These are phyloP conservation scores for Beauveria varroae DNA, from an alignment of 2,329 filamentous ascomycete species.

Conservation along the genomic window DNA sequence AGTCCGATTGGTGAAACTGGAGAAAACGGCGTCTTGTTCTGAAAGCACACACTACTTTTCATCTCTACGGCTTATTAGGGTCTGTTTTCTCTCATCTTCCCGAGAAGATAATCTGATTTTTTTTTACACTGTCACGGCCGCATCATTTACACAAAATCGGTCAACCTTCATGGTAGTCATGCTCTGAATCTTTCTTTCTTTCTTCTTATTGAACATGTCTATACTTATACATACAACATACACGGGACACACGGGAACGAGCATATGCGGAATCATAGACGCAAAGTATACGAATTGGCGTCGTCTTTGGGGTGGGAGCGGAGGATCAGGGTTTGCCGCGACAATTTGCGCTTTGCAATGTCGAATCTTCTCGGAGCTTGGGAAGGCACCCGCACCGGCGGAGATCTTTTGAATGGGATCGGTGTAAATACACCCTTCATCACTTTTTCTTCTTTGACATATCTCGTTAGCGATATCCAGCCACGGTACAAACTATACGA, in stretches of 20 bases:
- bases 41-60: not conserved
- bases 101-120: not conserved
- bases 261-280: not conserved
- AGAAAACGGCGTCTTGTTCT: not conserved
- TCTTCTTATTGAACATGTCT: constrained; percentile 1
- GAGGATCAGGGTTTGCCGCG: not conserved
- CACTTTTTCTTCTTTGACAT: not conserved
- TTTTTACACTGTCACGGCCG: not conserved
- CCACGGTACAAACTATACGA: not conserved
- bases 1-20: not conserved
- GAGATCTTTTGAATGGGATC: not conserved
- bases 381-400: not conserved
- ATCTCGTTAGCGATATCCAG: constrained; percentile 1
- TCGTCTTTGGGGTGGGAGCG: not conserved
- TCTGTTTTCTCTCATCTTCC: not conserved
- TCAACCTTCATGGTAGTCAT: not conserved
- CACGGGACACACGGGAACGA: constrained; percentile 1
- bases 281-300: constrained; percentile 7
- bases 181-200: not conserved
- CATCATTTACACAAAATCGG: constrained; percentile 5
- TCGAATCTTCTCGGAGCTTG: not conserved
- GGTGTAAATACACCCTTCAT: not conserved
- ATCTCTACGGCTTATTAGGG: not conserved
- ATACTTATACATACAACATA: not conserved
- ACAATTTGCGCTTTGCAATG: not conserved